Evolutionary conservation across 257 asterid genomes (phyloP).

Genomic region (Solanum sejunctum): DNA sequence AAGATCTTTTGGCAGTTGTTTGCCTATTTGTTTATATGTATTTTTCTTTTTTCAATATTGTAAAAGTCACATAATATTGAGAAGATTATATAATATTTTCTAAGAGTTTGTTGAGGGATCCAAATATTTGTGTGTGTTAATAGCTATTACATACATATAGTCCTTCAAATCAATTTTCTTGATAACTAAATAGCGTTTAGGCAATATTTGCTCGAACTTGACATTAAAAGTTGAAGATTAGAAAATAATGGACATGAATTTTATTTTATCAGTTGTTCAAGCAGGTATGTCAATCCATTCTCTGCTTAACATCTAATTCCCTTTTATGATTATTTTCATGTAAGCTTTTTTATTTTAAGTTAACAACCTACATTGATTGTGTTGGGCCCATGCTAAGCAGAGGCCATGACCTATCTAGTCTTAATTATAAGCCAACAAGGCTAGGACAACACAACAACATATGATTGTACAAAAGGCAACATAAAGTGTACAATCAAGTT

Average conservation of each 20-base stretch:
- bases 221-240: background rate
- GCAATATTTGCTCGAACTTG: background rate
- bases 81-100: background rate
- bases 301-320: too few species aligned
- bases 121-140: background rate
- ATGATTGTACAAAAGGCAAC: too few species aligned
- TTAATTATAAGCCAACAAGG: too few species aligned
- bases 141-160: background rate
- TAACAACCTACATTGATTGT: too few species aligned
- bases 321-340: too few species aligned
- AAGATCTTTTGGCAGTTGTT: background rate
- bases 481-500: too few species aligned
- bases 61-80: background rate
- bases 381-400: too few species aligned
- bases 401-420: too few species aligned
- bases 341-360: too few species aligned
- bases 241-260: background rate
- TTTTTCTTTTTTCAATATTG: background rate
- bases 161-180: background rate
- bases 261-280: background rate
- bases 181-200: background rate
- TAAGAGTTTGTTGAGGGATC: background rate
- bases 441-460: too few species aligned
- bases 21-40: background rate
- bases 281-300: too few species aligned